phyloP scores from a whole-genome alignment of 306 rosid species.

The Dalbergia cultrata region DNA sequence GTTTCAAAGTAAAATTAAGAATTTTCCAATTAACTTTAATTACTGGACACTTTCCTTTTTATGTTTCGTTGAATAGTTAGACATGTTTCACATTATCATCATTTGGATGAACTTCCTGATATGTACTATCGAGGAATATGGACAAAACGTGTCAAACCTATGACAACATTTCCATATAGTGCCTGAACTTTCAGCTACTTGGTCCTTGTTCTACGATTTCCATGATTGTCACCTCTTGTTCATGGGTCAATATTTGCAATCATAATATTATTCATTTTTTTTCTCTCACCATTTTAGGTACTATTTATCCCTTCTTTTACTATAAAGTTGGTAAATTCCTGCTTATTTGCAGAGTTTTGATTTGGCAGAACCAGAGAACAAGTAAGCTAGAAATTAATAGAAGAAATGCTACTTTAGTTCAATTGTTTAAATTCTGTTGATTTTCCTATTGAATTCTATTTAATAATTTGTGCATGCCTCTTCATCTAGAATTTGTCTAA shows the following conservation, averaged over 20 bases:
- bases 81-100: neutral
- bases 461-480: neutral
- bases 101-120: neutral
- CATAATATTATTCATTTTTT: neutral
- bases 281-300: neutral
- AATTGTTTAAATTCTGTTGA: neutral
- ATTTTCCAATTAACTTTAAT: constrained; percentile 2
- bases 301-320: neutral
- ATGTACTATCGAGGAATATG: neutral
- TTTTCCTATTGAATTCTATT: neutral
- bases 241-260: neutral
- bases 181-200: neutral
- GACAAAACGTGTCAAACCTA: neutral
- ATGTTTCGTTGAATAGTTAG: neutral
- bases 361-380: constrained; percentile 10
- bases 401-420: neutral
- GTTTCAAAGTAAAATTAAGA: neutral
- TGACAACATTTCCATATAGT: neutral
- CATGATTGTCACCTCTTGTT: neutral
- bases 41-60: neutral
- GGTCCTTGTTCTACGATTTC: neutral
- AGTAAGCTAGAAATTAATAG: neutral
- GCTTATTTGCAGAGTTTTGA: neutral
- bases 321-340: neutral
- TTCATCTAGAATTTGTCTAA: neutral